These are phyloP conservation scores for Zymoseptoria brevis DNA, from an alignment of 2,329 filamentous ascomycete species.

Conservation along the genomic window DNA sequence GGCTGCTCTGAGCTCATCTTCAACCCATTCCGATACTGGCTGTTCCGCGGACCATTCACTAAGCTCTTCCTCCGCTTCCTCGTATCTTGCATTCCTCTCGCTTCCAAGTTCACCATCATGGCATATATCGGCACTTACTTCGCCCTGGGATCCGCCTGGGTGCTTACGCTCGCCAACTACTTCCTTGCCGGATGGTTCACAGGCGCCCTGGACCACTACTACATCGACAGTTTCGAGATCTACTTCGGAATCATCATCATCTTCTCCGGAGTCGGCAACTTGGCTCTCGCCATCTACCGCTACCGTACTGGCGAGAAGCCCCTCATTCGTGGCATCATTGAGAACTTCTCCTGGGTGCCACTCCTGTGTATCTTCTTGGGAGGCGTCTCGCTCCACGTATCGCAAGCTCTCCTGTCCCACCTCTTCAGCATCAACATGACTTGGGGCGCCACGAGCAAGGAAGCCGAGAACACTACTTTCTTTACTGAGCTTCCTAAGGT, in stretches of 20 bases:
- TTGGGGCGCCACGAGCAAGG: conserved; percentile 53
- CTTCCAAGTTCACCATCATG: conserved; percentile 67
- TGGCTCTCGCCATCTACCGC: conserved; percentile 63
- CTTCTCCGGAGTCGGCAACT: conserved; percentile 67
- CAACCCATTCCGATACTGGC: conserved; percentile 67
- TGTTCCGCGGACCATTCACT: conserved; percentile 67
- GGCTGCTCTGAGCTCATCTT: conserved; percentile 78
- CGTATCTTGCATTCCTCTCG: conserved; percentile 63
- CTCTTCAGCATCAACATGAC: conserved; percentile 35
- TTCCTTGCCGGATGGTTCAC: conserved; percentile 71
- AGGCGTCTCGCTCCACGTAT: conserved; percentile 34
- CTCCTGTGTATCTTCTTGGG: conserved; percentile 35
- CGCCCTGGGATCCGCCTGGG: conserved; percentile 67
- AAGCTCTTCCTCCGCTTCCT: conserved; percentile 69
- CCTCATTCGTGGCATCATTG: conserved; percentile 46
- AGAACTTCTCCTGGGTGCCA: conserved; percentile 60
- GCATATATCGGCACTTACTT: conserved; percentile 77
- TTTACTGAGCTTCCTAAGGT: conserved; percentile 50
- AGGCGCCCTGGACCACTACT: conserved; percentile 71
- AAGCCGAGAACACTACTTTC: conserved; percentile 50
- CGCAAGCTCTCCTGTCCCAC: conserved; percentile 34
- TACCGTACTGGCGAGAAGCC: conserved; percentile 60
- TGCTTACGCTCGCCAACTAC: conserved; percentile 66
- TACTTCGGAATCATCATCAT: conserved; percentile 75
- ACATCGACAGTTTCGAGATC: conserved; percentile 69